Base-by-base conservation (phyloP, 805 yeast genomes). In the Yarrowia sp. region DNA sequence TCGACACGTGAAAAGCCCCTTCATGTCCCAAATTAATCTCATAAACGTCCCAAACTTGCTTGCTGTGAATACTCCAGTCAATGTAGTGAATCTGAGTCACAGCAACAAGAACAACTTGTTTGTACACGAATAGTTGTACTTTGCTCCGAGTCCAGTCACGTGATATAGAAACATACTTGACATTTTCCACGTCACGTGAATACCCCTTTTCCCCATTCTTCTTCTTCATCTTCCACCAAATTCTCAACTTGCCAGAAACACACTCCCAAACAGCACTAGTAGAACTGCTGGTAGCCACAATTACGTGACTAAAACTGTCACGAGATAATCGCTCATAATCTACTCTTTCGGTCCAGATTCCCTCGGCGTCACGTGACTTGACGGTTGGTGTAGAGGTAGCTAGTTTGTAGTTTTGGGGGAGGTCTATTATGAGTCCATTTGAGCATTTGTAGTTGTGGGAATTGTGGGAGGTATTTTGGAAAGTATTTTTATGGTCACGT, bases 61-160 rank as follows among this genome's bases (percentile, higher is more conserved):
- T 44, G 10, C 51, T 44, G 21, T 44, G 51, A 11, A 44, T 44
- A 26, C 51, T 44, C 51, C 51, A 44, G 30, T 44, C 51, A 44
- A 44, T 44, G 4, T 44, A 44, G 9, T 44, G 51, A 3, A 44
- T 44, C 22, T 44, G 51, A 44, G 51, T 44, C 19, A 44, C 51
- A 4, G 51, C 51, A 26, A 44, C 9, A 10, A 44, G 51, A n/a
- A 44, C 51, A n/a, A 26, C 22, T 4, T 11, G 16, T 17, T 24
- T n/a, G 35, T 44, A 44, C 2, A 44, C 51, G 17, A 44, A 44
- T 1, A 44, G 22, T 7, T 44, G 51, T 22, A 44, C 33, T 26
- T 44, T 44, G 33, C 11, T 26, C 0, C 35, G 33, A 11, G 35
- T 44, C 51, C 51, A 44, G 16, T 44, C 51, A 28, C 51, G 33